Evolutionary conservation across 148 eudicot genomes (phyloP), one percentile per base, ranked within the genome.

Genomic region (Selenicereus undatus): DNA sequence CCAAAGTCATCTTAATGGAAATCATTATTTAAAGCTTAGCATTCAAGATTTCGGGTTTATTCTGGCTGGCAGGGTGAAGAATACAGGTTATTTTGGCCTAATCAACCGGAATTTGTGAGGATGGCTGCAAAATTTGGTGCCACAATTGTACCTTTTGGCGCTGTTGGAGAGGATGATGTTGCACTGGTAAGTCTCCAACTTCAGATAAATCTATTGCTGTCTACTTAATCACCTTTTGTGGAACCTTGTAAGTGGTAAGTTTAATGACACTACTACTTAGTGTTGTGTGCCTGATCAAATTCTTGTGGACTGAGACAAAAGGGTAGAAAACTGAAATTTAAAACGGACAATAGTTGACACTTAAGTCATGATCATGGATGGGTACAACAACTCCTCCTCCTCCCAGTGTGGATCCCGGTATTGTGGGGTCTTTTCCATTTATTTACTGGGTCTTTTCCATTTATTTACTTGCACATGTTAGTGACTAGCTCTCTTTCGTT

Each of bases 51-150:
- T 56, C 62, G 13, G 62, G 22, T 56, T 16, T 16, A 16, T 71
- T 42, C 62, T 77, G 76, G 14, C 39, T 87, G 18, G 26, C 90
- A 96, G 99, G 98, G 99, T 78, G 99, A 96, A 86, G 87, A 78
- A 76, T 96, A 96, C 83, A 91, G 91, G 86, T 83, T 96, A 83
- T 84, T 91, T 90, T 96, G 99, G 99, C 97, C 98, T 64, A 89
- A 91, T 73, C 91, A 86, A 82, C 97, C 93, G 26, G 99, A 96
- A 83, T 92, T 96, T 83, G 98, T 96, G 45, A 91, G 99, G 76
- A 96, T 96, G 99, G 98, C 99, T 70, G 98, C 98, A 65, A 90
- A 82, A 80, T 93, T 96, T 87, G 98, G 93, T 58, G 97, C 98
- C 32, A 96, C 97, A 18, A 96, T 96, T 79, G 94, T 96, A 71